Evolutionary conservation across 768 basidiomycete genomes (phyloP).

Genomic region (Thelephora aurantiotincta): DNA sequence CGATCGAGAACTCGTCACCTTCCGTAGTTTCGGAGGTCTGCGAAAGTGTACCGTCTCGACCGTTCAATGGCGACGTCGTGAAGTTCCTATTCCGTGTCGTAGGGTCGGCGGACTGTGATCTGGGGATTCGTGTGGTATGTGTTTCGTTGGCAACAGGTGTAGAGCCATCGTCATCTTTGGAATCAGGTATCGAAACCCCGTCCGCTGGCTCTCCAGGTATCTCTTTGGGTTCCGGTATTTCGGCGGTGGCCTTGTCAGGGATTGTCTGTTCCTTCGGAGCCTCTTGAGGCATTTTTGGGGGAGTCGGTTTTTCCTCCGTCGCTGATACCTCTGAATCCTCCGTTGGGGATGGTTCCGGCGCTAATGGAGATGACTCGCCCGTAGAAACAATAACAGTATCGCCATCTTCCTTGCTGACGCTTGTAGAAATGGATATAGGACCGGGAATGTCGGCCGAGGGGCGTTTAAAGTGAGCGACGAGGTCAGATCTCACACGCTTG

Average conservation of each 20-base stretch:
- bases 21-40: constrained; percentile 20
- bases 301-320: not conserved
- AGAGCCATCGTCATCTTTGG: constrained; percentile 9
- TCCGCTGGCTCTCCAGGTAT: not conserved
- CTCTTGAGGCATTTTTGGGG: not conserved
- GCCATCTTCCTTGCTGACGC: constrained; percentile 4
- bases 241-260: not conserved
- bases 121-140: constrained; percentile 37
- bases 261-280: not conserved
- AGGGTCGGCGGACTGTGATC: constrained; percentile 75
- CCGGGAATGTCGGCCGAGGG: constrained; percentile 14
- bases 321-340: constrained; percentile 8
- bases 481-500: constrained; percentile 76
- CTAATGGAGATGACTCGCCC: not conserved
- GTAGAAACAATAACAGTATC: constrained; percentile 2
- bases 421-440: constrained; percentile 6
- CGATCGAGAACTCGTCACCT: constrained; percentile 58
- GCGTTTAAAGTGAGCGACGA: constrained; percentile 51
- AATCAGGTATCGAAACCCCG: constrained; percentile 4
- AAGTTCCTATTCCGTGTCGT: constrained; percentile 48
- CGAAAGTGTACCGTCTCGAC: constrained; percentile 28
- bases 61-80: constrained; percentile 30
- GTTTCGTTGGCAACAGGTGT: constrained; percentile 14
- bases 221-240: not conserved
- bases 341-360: constrained; percentile 1